A percentile compares a stretch with the other conserved stretches of the same genome.
phyloP scores from a whole-genome alignment of 2,329 filamentous ascomycete genomes.

The Colletotrichum limetticola region DNA sequence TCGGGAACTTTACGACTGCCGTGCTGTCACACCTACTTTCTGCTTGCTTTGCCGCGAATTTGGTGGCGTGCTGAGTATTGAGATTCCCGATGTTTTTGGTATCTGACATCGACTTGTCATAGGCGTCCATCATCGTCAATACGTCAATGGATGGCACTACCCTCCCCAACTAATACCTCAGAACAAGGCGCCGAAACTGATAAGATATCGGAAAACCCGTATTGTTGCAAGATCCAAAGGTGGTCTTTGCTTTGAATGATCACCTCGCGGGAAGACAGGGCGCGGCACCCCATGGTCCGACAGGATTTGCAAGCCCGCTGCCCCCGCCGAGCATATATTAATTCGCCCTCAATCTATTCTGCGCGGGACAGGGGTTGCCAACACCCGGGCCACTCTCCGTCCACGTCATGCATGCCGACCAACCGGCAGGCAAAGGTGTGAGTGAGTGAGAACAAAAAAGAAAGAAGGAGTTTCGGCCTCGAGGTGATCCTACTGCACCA shows the following conservation, averaged over 20 bases:
- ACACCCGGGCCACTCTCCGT: neutral
- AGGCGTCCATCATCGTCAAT: neutral
- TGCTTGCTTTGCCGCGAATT: neutral
- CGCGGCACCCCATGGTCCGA: neutral
- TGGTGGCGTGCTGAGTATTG: neutral
- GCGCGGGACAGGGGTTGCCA: slow-evolving; percentile 6
- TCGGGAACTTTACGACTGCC: slow-evolving; percentile 26
- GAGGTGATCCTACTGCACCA: neutral
- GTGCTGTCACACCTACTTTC: neutral
- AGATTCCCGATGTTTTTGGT: neutral
- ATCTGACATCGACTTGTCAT: neutral
- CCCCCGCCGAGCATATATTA: slow-evolving; percentile 2
- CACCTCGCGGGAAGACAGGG: slow-evolving; percentile 2
- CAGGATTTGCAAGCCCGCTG: slow-evolving; percentile 5
- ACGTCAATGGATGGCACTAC: neutral
- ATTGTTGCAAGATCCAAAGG: neutral
- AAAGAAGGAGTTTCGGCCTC: slow-evolving; percentile 6
- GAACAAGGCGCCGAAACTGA: neutral
- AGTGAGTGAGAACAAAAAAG: neutral
- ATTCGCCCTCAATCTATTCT: neutral
- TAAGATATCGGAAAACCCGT: neutral
- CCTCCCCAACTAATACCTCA: neutral
- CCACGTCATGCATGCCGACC: slow-evolving; percentile 6
- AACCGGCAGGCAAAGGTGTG: neutral
- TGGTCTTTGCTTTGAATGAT: slow-evolving; percentile 1